A percentile compares a stretch with the other conserved stretches of the same genome.
phyloP scores from a whole-genome alignment of 345 rosid genomes.

The Brassica nigra region DNA sequence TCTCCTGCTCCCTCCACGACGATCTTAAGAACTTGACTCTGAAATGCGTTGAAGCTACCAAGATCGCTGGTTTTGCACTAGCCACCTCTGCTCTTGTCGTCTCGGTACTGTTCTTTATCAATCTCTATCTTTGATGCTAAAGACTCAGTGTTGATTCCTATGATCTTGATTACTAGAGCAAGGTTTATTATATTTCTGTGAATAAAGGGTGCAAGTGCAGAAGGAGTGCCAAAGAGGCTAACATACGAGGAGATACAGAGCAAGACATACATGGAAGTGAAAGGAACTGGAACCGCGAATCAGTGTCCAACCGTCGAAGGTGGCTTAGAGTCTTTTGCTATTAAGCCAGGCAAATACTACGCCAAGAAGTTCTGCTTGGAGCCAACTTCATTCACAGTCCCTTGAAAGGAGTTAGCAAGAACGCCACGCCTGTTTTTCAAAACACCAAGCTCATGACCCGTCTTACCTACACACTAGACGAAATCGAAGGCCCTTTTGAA shows the following conservation, averaged over 20 bases:
- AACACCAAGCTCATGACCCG: slow-evolving; percentile 98
- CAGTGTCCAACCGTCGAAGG: slow-evolving; percentile 88
- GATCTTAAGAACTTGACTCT: slow-evolving; percentile 62
- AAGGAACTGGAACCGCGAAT: slow-evolving; percentile 93
- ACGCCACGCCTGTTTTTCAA: slow-evolving; percentile 84
- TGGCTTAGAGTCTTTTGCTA: slow-evolving; percentile 65
- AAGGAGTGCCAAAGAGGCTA: slow-evolving; percentile 84
- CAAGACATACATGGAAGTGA: slow-evolving; percentile 95
- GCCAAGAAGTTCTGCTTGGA: slow-evolving; percentile 89
- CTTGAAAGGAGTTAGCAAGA: slow-evolving; percentile 73
- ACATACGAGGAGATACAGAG: slow-evolving; percentile 93
- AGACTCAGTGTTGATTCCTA: not conserved
- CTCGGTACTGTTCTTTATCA: slow-evolving; percentile 55
- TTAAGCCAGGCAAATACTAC: slow-evolving; percentile 82
- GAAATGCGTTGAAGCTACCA: slow-evolving; percentile 66
- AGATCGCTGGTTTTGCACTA: slow-evolving; percentile 82
- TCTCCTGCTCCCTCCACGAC: slow-evolving; percentile 67
- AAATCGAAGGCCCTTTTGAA: slow-evolving; percentile 94
- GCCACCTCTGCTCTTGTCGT: slow-evolving; percentile 91
- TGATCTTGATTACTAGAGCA: not conserved
- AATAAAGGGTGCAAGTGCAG: slow-evolving; percentile 87
- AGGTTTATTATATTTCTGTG: not conserved
- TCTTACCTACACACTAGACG: slow-evolving; percentile 91
- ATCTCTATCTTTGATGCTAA: slow-evolving; percentile 21
- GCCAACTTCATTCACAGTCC: slow-evolving; percentile 97